These are phyloP conservation scores for Lentinus tigrinus DNA, from an alignment of 768 basidiomycete species.

Conservation along the genomic window DNA sequence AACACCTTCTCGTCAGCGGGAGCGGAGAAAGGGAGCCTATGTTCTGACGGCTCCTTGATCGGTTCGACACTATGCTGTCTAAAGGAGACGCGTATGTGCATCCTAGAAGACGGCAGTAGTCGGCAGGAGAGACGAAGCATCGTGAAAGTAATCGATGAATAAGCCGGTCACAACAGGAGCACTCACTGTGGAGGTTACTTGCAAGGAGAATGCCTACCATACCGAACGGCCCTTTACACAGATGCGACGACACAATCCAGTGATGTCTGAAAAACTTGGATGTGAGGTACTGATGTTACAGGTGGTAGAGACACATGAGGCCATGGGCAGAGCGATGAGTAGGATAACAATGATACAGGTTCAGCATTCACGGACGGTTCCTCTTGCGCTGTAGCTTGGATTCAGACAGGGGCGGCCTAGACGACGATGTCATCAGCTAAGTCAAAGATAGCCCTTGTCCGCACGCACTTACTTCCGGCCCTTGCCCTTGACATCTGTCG, in stretches of 20 bases:
- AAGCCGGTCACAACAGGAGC: no score
- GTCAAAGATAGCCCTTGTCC: not conserved
- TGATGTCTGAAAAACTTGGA: not conserved
- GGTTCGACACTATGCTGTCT: no score
- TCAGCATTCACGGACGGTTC: not conserved
- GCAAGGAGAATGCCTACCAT: no score
- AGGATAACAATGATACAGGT: not conserved
- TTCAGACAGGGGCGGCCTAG: constrained; percentile 5
- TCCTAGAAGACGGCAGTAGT: no score
- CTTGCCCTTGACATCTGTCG: constrained; percentile 47
- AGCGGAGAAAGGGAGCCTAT: constrained; percentile 1
- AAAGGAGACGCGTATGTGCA: no score
- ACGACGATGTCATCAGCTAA: not conserved
- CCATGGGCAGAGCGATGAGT: not conserved
- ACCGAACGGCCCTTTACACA: no score
- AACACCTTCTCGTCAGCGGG: not conserved
- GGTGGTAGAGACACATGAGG: not conserved
- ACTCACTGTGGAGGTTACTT: no score
- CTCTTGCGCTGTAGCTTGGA: constrained; percentile 32
- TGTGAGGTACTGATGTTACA: not conserved
- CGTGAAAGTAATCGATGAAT: no score
- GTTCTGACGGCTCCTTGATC: not conserved
- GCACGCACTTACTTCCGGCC: constrained; percentile 54
- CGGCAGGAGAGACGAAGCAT: no score
- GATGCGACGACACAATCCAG: no score